Evolutionary conservation across 176 grass and related monocot genomes (phyloP), one percentile per base, ranked within the genome.

Genomic region (Triticum monococcum): DNA sequence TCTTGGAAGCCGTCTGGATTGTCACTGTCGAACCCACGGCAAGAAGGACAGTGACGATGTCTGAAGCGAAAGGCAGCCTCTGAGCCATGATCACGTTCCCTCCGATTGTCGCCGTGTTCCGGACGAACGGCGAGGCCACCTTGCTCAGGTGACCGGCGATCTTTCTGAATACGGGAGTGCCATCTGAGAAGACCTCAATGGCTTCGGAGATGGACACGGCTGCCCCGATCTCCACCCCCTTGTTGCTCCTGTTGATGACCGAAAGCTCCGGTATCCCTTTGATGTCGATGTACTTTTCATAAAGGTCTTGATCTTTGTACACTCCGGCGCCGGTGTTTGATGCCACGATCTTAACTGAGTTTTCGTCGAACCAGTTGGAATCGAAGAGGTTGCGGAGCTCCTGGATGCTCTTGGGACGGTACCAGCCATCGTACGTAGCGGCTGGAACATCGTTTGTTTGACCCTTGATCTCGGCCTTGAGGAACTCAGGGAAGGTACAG

Each of bases 1-100:
- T 93, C 85, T 93, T 82, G 36, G 92, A 92, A 79, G 87, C 33
- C 38, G 12, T 77, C 26, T 82, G 85, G 63, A 98, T 65, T n/a
- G 82, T 84, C 31, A 98, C 85, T 0, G 79, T 93, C 4, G 91
- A 46, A 64, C 89, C 87, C 11, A 78, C 87, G 37, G 82, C 93
- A 1, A 98, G 95, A 25, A 98, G 89, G 59, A 98, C 85, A 0
- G 95, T 95, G 17, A 85, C 91, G 71, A 98, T 85, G n/a, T 98
- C 95, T 1, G 95, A 98, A 0, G 84, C 8, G 30, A 98, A 98
- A 14, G 26, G 48, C 18, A 85, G 65, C 57, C 95, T 80, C 63
- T 98, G 95, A 10, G 93, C 85, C 95, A 98, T 98, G 23, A 98
- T 75, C 36, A 95, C 62, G 80, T 95, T 98, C 16, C 95, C 95